Percentiles rank a stretch among this genome's conserved stretches.
Conservation (phyloP, 2,329 filamentous ascomycete species). For the Talaromyces sp. region DNA sequence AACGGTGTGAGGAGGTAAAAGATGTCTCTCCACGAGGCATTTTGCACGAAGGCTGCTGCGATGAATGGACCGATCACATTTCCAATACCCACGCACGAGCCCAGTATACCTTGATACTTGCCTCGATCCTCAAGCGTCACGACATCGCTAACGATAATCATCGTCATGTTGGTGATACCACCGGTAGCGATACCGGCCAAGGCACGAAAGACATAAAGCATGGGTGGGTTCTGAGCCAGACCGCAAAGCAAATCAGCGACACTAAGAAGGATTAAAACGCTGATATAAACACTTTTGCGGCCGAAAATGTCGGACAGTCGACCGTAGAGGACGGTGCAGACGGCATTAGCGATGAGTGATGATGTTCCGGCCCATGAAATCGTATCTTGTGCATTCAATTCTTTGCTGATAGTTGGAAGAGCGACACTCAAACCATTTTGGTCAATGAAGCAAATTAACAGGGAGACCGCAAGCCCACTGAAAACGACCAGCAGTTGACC, state of each 20-base stretch:
- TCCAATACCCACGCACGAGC: constrained; percentile 44
- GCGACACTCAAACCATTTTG: constrained; percentile 56
- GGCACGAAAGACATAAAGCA: constrained; percentile 61
- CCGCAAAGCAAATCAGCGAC: constrained; percentile 60
- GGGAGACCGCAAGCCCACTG: constrained; percentile 49
- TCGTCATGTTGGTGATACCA: constrained; percentile 57
- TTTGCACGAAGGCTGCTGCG: constrained; percentile 45
- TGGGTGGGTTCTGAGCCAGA: constrained; percentile 53
- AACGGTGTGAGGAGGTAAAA: constrained; percentile 55
- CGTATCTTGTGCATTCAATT: constrained; percentile 43
- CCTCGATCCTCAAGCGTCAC: constrained; percentile 59
- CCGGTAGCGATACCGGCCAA: constrained; percentile 61
- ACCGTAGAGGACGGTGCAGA: constrained; percentile 64
- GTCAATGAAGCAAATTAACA: constrained; percentile 57
- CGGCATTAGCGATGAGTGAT: constrained; percentile 64
- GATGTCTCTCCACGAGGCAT: constrained; percentile 45
- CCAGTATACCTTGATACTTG: constrained; percentile 51
- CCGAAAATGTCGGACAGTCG: constrained; percentile 61
- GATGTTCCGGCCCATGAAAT: constrained; percentile 71
- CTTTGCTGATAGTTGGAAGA: constrained; percentile 52
- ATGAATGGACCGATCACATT: constrained; percentile 50
- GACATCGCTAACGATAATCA: constrained; percentile 62
- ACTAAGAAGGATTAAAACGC: constrained; percentile 52
- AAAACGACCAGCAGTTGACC: constrained; percentile 50
- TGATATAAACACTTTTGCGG: constrained; percentile 57